Conservation (phyloP, 352 stramenopile species). For the Globisporangium lucens region DNA sequence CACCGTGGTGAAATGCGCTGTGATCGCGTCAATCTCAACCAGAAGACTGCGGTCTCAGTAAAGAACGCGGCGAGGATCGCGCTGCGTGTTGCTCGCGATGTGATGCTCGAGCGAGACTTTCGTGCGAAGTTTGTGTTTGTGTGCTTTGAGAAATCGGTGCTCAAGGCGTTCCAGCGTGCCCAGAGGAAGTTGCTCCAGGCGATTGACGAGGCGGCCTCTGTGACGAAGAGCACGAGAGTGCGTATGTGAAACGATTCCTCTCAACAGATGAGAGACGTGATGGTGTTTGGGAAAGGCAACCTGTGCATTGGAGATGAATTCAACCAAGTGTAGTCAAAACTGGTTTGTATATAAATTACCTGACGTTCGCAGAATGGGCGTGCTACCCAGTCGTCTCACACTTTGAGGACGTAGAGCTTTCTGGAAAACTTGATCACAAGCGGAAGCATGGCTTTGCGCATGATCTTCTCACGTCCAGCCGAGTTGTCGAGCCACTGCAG, state of each 20-base stretch:
- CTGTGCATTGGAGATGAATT: neutral
- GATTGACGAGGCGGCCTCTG: neutral
- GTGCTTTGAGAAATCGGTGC: constrained; percentile 39
- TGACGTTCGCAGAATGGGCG: neutral
- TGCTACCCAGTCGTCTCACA: neutral
- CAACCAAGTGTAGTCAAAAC: neutral
- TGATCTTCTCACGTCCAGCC: constrained; percentile 59
- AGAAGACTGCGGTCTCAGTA: constrained; percentile 31
- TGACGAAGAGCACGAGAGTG: neutral
- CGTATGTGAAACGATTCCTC: neutral
- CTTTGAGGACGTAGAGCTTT: constrained; percentile 53
- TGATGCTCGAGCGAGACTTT: constrained; percentile 36
- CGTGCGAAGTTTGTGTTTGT: constrained; percentile 44
- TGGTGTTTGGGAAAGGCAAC: neutral
- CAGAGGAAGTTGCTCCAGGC: neutral
- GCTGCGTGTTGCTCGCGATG: constrained; percentile 38
- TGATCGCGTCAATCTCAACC: constrained; percentile 59
- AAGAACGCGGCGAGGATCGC: constrained; percentile 33
- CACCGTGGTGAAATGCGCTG: constrained; percentile 29
- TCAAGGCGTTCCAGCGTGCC: constrained; percentile 24
- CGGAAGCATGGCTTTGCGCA: constrained; percentile 57
- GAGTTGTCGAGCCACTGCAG: constrained; percentile 82
- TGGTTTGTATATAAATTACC: neutral
- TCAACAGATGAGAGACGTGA: neutral
- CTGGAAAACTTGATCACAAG: constrained; percentile 73